Evolutionary conservation across 768 basidiomycete genomes (phyloP), one percentile per base, ranked within the genome.

Genomic region (Russula ochroleuca): DNA sequence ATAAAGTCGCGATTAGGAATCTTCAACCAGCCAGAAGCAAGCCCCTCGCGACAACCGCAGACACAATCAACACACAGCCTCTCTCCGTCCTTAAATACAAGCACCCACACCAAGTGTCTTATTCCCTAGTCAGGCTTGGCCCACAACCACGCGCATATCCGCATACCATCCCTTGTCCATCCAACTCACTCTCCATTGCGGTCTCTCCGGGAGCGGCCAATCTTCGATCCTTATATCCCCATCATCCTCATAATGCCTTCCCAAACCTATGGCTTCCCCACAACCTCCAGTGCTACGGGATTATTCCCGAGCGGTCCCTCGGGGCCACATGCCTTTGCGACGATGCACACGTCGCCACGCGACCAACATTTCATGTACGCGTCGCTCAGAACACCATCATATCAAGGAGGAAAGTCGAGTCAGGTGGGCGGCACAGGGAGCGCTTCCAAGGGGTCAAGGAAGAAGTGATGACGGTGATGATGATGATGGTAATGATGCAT

Each of bases 221-320:
- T 43, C 43, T 43, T 43, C 43, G 43, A 45, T 45, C 43, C 19
- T 43, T 11, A 45, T 21, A 43, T n/a, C 47, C 47, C 31, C n/a
- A 4, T 19, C 5, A 7, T 9, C 31, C 33, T 13, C 14, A 10
- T 45, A 43, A 75, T 75, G 74, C 69, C 73, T 14, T 73, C 73
- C 55, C 72, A 73, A 68, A 66, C 67, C 67, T 62, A 68, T 57
- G 66, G 69, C 35, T 64, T 67, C 5, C 70, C 74, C 6, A 65
- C 48, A 5, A 28, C 70, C n/a, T 69, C 74, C 51, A 68, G 67
- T 25, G 19, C 67, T 4, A 19, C 47, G 19, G 67, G 72, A 64
- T 75, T 76, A 71, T 76, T 76, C 74, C 75, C 75, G 17, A 71
- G 61, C 14, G 72, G 69, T 3, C 73, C 75, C 61, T 66, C 72